Evolutionary conservation across 495 filamentous ascomycete species (phyloP), one percentile per base, ranked within the genome.

Genomic region (Neurospora sp.): DNA sequence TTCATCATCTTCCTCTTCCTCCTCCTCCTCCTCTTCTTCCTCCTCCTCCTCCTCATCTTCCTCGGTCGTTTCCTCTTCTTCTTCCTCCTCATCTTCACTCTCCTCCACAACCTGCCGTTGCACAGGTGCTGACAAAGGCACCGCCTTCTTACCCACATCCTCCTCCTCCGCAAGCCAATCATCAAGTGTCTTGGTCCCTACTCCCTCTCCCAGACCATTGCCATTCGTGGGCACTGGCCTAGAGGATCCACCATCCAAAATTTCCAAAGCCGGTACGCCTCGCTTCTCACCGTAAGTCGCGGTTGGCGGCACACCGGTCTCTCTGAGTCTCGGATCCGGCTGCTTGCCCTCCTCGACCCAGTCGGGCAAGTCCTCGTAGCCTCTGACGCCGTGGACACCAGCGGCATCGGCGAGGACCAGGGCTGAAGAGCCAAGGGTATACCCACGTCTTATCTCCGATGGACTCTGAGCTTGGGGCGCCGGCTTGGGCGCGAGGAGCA

Each of bases 401-500:
- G 89, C 90, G 27, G 91, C 92, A 8, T 89, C 88, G 0, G 93
- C 96, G 5, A 98, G 82, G 2, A 97, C 90, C 12, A 99, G 87
- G 41, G 93, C 93, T 5, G 94, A 89, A 4, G 92, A 94, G 22
- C 96, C 96, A 3, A 99, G 85, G 0, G 89, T 85, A 35, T 93
- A 91, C 27, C 89, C 91, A 69, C 90, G 91, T 8, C 94, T 87
- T 3, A 88, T 89, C 72, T 94, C 93, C 3, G 91, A 94, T 4
- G 96, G 95, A 72, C 91, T 95, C 0, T 93, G 92, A 0, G 91
- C 88, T 68, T 96, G 91, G 1, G 96, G 96, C 0, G 94, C 93
- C 0, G 96, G 95, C 79, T 99, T 99, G 0, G 96, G 96, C 3
- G 96, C 96, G 0, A 98, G 87, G 0, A 99, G 89, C 75, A 98